Conservation (phyloP, 495 filamentous ascomycete genomes). For the Lasiosphaeris hirsuta region DNA sequence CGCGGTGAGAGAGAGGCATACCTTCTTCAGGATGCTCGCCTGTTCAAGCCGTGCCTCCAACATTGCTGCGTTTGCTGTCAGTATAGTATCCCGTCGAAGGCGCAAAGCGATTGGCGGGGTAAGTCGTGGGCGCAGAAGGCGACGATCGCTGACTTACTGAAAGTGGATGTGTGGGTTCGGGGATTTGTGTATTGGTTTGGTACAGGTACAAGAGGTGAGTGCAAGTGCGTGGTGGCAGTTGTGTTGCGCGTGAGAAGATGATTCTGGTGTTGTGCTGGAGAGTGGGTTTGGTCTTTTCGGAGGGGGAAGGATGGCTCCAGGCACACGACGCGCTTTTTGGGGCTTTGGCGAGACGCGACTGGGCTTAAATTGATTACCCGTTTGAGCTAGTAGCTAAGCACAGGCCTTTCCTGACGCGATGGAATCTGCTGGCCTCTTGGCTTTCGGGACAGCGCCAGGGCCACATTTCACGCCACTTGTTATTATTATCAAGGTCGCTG, state of each 20-base stretch:
- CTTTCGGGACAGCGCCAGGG: too few species aligned
- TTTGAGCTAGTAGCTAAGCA: constrained; percentile 12
- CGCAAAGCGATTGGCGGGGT: background rate
- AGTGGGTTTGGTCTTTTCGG: constrained; percentile 10
- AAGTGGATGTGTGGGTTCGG: background rate
- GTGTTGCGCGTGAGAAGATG: background rate
- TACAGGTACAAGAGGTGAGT: background rate
- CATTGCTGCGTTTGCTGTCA: constrained; percentile 48
- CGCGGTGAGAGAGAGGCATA: constrained; percentile 35
- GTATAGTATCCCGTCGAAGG: background rate
- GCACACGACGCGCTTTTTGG: constrained; percentile 20
- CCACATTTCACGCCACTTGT: too few species aligned
- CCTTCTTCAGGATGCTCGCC: constrained; percentile 93
- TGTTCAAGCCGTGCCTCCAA: constrained; percentile 96
- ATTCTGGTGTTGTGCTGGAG: constrained; percentile 8
- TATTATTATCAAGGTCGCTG: too few species aligned
- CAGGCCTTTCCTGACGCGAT: constrained; percentile 1
- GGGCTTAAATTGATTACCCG: constrained; percentile 29
- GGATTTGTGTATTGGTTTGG: background rate
- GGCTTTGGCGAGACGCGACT: constrained; percentile 21
- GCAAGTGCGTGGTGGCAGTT: background rate
- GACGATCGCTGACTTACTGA: constrained; percentile 14
- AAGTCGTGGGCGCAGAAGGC: background rate
- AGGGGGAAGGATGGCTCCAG: constrained; percentile 13
- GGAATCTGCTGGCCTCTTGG: background rate